A percentile compares a stretch with the other conserved stretches of the same genome.
These are phyloP conservation scores for Rhizophagus prolifer DNA, from an alignment of 192 early-diverging fungal genomes.

Conservation along the genomic window DNA sequence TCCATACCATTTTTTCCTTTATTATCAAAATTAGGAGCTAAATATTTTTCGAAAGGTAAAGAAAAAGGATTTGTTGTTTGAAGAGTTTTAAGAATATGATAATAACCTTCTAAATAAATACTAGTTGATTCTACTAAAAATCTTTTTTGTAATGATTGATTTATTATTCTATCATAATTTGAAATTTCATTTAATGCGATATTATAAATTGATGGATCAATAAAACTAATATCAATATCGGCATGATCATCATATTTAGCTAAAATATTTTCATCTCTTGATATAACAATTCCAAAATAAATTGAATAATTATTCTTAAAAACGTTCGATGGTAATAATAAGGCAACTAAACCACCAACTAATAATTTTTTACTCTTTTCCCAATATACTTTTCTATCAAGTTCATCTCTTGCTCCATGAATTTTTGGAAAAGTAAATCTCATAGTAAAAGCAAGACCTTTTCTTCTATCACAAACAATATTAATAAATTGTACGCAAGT, in stretches of 20 bases:
- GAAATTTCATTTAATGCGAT: conserved; percentile 25
- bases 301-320: background rate
- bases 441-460: background rate
- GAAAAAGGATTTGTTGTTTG: conserved; percentile 35
- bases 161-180: background rate
- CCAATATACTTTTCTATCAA: background rate
- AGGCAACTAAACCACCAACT: conserved; percentile 39
- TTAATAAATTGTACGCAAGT: background rate
- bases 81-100: conserved; percentile 38
- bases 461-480: background rate
- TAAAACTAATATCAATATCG: conserved; percentile 34
- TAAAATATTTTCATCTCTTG: conserved; percentile 33
- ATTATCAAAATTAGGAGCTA: conserved; percentile 9
- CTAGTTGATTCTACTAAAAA: conserved; percentile 43
- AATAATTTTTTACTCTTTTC: conserved; percentile 14
- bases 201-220: conserved; percentile 33
- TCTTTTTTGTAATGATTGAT: conserved; percentile 11
- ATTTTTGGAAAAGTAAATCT: background rate
- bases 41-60: conserved; percentile 44
- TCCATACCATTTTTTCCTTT: background rate
- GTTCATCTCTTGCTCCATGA: background rate
- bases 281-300: conserved; percentile 39
- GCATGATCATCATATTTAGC: conserved; percentile 22
- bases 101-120: conserved; percentile 38
- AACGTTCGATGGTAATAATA: conserved; percentile 27